These are phyloP conservation scores for Escallonia herrerae DNA, from an alignment of 129 eudicot genomes.

Conservation along the genomic window DNA sequence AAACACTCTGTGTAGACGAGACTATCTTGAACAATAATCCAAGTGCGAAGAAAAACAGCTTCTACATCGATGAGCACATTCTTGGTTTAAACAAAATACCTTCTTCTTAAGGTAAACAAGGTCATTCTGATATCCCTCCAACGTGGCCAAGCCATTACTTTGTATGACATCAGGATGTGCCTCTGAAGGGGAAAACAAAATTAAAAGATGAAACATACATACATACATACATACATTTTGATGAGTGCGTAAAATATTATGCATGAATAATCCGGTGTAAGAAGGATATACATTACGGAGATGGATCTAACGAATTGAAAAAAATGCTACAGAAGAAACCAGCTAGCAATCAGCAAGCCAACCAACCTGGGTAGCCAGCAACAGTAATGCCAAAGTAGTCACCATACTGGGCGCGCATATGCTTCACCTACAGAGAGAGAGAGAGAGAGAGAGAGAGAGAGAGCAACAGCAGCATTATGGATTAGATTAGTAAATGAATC, in stretches of 20 bases:
- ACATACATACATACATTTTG: too few relatives aligned
- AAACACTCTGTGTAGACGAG: conserved; percentile 1
- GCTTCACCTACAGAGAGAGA: conserved; percentile 70
- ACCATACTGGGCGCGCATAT: conserved; percentile 68
- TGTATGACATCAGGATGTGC: conserved; percentile 92
- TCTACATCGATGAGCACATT: too few relatives aligned
- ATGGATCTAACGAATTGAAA: background rate
- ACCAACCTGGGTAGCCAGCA: conserved; percentile 97
- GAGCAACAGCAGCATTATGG: too few relatives aligned
- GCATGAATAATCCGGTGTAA: too few relatives aligned
- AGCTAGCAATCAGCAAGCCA: background rate
- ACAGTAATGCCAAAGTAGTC: conserved; percentile 98
- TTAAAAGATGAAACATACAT: too few relatives aligned
- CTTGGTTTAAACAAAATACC: conserved; percentile 26
- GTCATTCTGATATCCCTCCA: conserved; percentile 64
- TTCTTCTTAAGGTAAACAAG: conserved; percentile 89
- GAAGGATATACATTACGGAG: too few relatives aligned
- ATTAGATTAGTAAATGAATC: too few relatives aligned
- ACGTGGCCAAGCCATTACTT: conserved; percentile 64
- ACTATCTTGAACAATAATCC: background rate
- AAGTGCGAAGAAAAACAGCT: background rate
- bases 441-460: background rate
- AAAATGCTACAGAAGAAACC: conserved; percentile 1
- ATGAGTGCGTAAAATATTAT: too few relatives aligned
- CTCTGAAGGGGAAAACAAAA: conserved; percentile 42